Conservation (phyloP, 371 early-diverging fungal genomes). For the Mortierella sp. region DNA sequence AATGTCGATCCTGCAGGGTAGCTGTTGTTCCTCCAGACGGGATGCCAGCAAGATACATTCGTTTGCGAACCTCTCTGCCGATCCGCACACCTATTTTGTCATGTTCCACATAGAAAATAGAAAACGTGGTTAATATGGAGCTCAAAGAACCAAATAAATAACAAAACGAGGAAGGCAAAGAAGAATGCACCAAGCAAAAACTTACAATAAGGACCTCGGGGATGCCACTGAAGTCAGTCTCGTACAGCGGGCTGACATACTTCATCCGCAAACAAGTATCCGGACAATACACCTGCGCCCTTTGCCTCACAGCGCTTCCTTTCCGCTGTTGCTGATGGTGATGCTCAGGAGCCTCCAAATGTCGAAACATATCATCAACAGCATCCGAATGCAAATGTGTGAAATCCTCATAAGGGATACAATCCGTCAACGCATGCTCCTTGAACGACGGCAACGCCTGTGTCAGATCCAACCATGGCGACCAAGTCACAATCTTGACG, state of each 20-base stretch:
- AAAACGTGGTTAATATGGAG: neutral
- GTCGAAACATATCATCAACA: constrained; percentile 41
- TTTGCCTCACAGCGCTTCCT: constrained; percentile 18
- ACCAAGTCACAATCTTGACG: constrained; percentile 39
- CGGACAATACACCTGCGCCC: constrained; percentile 49
- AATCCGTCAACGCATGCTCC: constrained; percentile 37
- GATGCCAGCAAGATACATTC: constrained; percentile 45
- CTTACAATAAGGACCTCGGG: constrained; percentile 50
- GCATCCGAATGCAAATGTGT: constrained; percentile 35
- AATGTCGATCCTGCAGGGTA: constrained; percentile 42
- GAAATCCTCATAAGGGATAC: constrained; percentile 42
- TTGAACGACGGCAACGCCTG: constrained; percentile 49
- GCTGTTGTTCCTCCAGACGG: constrained; percentile 41
- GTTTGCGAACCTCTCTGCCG: constrained; percentile 43
- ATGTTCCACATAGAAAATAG: no score
- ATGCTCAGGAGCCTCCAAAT: neutral
- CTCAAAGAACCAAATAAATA: neutral
- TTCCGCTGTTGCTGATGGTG: neutral
- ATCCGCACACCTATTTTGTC: constrained; percentile 40
- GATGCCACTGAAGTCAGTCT: constrained; percentile 40
- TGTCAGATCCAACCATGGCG: constrained; percentile 47
- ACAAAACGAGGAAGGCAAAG: neutral
- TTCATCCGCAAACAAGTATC: constrained; percentile 44
- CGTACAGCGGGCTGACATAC: constrained; percentile 47
- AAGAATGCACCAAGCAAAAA: neutral